phyloP scores from a whole-genome alignment of 2,329 filamentous ascomycete species.

The Zasmidium citrigriseum region DNA sequence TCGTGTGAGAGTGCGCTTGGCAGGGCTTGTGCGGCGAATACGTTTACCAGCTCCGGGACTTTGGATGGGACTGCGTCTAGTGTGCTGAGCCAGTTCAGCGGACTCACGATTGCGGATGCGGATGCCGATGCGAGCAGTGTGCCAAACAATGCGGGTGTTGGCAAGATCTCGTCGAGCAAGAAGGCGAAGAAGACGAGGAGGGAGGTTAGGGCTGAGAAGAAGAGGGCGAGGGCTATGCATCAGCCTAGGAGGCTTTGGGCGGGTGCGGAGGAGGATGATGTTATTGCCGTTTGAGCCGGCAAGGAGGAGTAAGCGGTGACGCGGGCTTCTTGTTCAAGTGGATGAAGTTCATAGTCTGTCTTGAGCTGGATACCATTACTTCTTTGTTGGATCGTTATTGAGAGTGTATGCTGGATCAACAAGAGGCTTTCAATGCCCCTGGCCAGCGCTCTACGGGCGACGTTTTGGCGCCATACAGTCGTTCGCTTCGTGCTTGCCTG shows the following conservation, averaged over 20 bases:
- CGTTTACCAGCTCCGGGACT: conserved; percentile 11
- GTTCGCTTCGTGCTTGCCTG: too few relatives aligned
- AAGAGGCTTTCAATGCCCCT: too few relatives aligned
- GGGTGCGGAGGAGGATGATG: not conserved
- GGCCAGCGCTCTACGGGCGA: too few relatives aligned
- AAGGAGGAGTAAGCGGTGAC: too few relatives aligned
- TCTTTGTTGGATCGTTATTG: too few relatives aligned
- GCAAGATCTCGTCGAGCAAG: conserved; percentile 3
- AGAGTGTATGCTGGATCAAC: too few relatives aligned
- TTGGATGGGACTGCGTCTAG: conserved; percentile 9
- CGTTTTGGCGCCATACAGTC: too few relatives aligned
- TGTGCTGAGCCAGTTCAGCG: conserved; percentile 17
- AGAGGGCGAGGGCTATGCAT: not conserved
- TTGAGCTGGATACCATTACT: too few relatives aligned
- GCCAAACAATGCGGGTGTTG: conserved; percentile 18
- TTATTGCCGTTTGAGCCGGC: not conserved
- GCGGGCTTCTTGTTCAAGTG: too few relatives aligned
- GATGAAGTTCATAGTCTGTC: too few relatives aligned
- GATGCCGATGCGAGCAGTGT: conserved; percentile 19
- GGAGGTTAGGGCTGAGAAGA: not conserved
- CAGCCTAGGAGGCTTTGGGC: not conserved
- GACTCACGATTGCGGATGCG: conserved; percentile 16
- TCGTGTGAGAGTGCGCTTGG: conserved; percentile 13
- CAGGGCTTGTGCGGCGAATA: conserved; percentile 14
- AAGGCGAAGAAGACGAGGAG: not conserved